phyloP scores from a whole-genome alignment of 139 green algal genomes.

The Chlamydomonas sp. region DNA sequence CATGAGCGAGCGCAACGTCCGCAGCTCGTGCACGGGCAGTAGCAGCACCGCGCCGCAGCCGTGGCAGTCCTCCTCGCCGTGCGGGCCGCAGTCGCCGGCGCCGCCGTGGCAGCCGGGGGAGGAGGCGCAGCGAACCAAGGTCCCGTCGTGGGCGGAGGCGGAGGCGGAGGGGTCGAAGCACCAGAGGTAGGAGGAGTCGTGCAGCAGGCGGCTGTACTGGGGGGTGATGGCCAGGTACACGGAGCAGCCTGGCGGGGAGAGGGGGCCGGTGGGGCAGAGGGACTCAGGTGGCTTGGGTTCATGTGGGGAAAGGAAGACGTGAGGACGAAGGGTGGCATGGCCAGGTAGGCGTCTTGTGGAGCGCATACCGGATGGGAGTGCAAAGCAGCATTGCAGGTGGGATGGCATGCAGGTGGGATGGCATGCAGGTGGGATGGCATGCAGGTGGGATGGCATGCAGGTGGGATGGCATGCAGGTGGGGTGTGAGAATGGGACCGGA shows the following conservation, averaged over 20 bases:
- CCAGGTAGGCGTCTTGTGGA: too few species aligned
- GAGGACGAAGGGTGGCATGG: too few species aligned
- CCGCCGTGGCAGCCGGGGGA: background rate
- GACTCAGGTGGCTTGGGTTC: background rate
- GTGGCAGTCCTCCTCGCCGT: background rate
- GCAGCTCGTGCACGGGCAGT: constrained; percentile 18
- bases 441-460: too few species aligned
- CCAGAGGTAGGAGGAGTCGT: background rate
- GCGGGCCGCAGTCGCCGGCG: background rate
- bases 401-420: too few species aligned
- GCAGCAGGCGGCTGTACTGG: constrained; percentile 12
- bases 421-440: too few species aligned
- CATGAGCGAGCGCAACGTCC: background rate
- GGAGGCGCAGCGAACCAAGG: background rate
- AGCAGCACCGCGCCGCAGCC: background rate
- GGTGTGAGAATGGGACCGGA: too few species aligned
- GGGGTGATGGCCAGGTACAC: constrained; percentile 30
- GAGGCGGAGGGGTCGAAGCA: background rate
- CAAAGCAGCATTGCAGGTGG: too few species aligned
- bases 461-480: too few species aligned
- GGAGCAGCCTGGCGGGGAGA: constrained; percentile 13
- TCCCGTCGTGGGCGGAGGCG: background rate
- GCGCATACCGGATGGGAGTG: too few species aligned
- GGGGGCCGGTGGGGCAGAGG: background rate
- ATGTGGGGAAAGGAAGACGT: background rate